These are phyloP conservation scores for Byssochlamys sp. DNA, from an alignment of 2,329 filamentous ascomycete genomes.

Conservation along the genomic window DNA sequence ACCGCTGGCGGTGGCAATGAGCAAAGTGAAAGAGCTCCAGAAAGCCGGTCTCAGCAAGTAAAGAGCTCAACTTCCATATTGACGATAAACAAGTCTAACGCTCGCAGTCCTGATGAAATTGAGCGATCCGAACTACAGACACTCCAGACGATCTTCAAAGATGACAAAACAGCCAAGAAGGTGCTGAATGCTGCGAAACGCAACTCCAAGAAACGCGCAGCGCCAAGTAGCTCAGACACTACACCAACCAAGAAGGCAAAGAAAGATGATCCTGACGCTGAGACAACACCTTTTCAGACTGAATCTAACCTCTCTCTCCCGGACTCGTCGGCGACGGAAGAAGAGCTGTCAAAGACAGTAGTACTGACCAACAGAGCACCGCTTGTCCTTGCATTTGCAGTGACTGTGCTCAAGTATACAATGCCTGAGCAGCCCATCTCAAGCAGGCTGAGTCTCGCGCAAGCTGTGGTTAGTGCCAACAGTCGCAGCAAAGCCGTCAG, in stretches of 20 bases:
- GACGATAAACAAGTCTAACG: constrained; percentile 3
- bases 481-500: constrained; percentile 66
- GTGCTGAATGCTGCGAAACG: constrained; percentile 47
- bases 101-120: constrained; percentile 32
- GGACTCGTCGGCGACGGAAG: constrained; percentile 37
- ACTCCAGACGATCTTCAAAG: constrained; percentile 37
- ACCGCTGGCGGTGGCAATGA: constrained; percentile 45
- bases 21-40: constrained; percentile 47
- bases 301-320: constrained; percentile 29
- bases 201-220: constrained; percentile 42
- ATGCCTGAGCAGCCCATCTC: constrained; percentile 79
- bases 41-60: constrained; percentile 37
- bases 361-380: constrained; percentile 73
- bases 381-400: constrained; percentile 68
- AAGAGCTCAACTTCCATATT: background rate
- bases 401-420: constrained; percentile 63
- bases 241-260: constrained; percentile 31
- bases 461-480: constrained; percentile 74
- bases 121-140: constrained; percentile 38
- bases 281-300: constrained; percentile 19
- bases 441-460: constrained; percentile 71
- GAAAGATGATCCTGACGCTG: constrained; percentile 5
- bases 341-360: constrained; percentile 47
- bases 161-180: constrained; percentile 49
- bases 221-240: constrained; percentile 23